phyloP scores from a whole-genome alignment of 2,329 filamentous ascomycete species.

The Camillea tinctor region DNA sequence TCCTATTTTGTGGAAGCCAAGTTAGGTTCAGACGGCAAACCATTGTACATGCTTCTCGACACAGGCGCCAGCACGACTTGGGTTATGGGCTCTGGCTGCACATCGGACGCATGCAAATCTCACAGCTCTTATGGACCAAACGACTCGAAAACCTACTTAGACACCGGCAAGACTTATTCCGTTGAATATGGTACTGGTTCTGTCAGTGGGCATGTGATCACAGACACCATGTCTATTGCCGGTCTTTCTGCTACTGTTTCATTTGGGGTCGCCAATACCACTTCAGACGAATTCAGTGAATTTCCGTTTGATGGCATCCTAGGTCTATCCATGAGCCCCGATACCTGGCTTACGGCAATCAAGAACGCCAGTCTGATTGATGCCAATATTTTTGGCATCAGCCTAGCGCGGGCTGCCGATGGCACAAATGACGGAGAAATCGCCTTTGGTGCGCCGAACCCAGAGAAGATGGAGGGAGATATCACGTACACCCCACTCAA shows the following conservation, averaged over 20 bases:
- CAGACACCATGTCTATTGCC: constrained; percentile 67
- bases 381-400: constrained; percentile 68
- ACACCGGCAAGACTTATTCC: constrained; percentile 53
- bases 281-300: constrained; percentile 70
- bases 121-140: constrained; percentile 69
- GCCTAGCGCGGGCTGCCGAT: constrained; percentile 66
- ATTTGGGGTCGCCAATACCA: constrained; percentile 71
- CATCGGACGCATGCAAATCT: constrained; percentile 60
- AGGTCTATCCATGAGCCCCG: constrained; percentile 67
- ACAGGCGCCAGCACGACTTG: constrained; percentile 73
- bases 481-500: constrained; percentile 63
- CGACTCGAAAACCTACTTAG: constrained; percentile 64
- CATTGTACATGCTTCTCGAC: constrained; percentile 63
- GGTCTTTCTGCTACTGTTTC: constrained; percentile 61
- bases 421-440: constrained; percentile 71
- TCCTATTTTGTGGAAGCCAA: constrained; percentile 62
- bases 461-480: constrained; percentile 63
- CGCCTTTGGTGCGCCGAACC: constrained; percentile 71
- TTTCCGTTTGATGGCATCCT: constrained; percentile 90
- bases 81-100: constrained; percentile 75
- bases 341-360: constrained; percentile 68
- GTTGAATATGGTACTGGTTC: constrained; percentile 77
- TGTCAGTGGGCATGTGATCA: constrained; percentile 64
- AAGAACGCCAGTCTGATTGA: constrained; percentile 53
- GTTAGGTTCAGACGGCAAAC: constrained; percentile 54